Base-by-base conservation (phyloP, 2,329 filamentous ascomycete genomes). In the Fusarium poae region DNA sequence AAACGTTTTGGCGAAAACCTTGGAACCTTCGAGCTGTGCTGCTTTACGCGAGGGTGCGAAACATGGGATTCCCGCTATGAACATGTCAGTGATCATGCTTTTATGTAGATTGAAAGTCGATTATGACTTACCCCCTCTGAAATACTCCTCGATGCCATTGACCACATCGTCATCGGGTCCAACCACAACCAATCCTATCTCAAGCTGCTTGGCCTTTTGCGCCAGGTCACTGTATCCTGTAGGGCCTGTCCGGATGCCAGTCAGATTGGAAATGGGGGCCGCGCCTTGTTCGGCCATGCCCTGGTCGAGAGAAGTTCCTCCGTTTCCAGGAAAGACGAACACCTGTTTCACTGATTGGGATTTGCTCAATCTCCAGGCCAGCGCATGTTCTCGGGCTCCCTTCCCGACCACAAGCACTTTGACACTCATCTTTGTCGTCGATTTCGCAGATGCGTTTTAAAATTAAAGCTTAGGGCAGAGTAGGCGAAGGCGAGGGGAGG, bases 1-100 rank as follows among this genome's bases (percentile, higher is more conserved):
- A 75, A 94, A 94, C 74, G 92, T 89, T 75, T 94, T 94, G 39
- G 89, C 89, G 76, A 92, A 94, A 2, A 90, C 87, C 79, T 94
- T 94, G 72, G 89, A 92, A 40, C 92, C 92, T 76, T 94, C 92
- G 85, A 94, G 89, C 37, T 85, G 83, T 12, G 92, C 91, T 13
- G 92, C 91, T 25, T 85, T 84, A 75, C 89, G 85, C 46, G 85
- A 87, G 2, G 92, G 92, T 0, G 91, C 91, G 74, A 93, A 94
- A 71, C 85, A 88, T 59, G 84, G 82, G 70, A 92, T 89, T 5
- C 82, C 83, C 42, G 82, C 85, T 63, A 5, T 44, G n/a, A 84
- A 81, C 13, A 11, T 10, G 21, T 62, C 10, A 56, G 42, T 20
- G 2, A 8, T 11, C 6, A 5, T 40, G 1, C 2, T 11, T 7